A percentile compares a stretch with the other conserved stretches of the same genome.
These are phyloP conservation scores for Beverwykella pulmonaria DNA, from an alignment of 495 filamentous ascomycete species.

Conservation along the genomic window DNA sequence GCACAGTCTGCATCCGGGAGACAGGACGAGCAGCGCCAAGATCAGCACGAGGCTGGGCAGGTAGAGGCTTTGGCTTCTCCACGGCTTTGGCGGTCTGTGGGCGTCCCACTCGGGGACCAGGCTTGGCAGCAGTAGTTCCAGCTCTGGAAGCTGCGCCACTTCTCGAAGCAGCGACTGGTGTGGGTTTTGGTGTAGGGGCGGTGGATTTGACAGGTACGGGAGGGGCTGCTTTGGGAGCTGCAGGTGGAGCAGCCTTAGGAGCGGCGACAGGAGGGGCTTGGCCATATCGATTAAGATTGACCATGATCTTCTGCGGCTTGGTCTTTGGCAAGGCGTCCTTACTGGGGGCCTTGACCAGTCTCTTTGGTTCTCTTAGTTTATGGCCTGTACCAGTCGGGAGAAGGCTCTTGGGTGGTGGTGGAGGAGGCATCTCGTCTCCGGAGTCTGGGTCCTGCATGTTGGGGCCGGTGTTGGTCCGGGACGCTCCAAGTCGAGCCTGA, in stretches of 20 bases:
- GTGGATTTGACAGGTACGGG: neutral
- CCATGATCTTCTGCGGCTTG: conserved; percentile 76
- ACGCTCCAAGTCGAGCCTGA: conserved; percentile 21
- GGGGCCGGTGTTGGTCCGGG: conserved; percentile 15
- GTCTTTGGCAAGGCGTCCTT: conserved; percentile 67
- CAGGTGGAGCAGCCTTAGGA: conserved; percentile 13
- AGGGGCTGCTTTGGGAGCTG: conserved; percentile 4
- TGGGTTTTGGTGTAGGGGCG: neutral
- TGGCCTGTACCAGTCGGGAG: conserved; percentile 52
- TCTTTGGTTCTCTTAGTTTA: conserved; percentile 59
- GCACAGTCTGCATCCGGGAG: conserved; percentile 58
- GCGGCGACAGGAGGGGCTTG: conserved; percentile 13
- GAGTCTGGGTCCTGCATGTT: conserved; percentile 49
- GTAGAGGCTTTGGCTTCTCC: conserved; percentile 24
- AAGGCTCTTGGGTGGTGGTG: conserved; percentile 60
- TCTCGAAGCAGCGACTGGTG: conserved; percentile 10
- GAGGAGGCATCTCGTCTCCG: conserved; percentile 55
- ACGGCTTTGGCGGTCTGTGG: conserved; percentile 12
- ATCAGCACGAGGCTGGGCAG: conserved; percentile 51
- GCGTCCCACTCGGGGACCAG: conserved; percentile 21
- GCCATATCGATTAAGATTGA: conserved; percentile 59
- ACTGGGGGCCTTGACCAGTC: conserved; percentile 66
- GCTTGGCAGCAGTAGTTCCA: conserved; percentile 12
- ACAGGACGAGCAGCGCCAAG: conserved; percentile 55
- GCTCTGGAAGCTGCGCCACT: neutral